Conservation (phyloP, 495 filamentous ascomycete genomes). For the Penicillium subrubescens region DNA sequence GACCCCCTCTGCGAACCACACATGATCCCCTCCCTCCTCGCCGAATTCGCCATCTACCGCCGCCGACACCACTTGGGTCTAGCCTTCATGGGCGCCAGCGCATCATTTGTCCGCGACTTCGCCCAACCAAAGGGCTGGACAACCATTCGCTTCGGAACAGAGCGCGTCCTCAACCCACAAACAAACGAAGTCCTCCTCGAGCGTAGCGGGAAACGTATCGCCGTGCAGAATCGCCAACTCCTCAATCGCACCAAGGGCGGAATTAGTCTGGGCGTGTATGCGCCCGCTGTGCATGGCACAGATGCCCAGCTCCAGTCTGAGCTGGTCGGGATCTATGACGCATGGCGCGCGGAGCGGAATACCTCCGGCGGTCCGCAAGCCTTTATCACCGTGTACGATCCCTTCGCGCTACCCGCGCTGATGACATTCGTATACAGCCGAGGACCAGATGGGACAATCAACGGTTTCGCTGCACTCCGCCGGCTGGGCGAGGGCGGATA, state of each 20-base stretch:
- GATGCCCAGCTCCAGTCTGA: conserved; percentile 33
- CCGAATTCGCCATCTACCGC: conserved; percentile 42
- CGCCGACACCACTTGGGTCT: conserved; percentile 30
- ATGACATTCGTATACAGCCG: conserved; percentile 50
- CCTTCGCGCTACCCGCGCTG: conserved; percentile 39
- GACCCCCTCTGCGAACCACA: conserved; percentile 40
- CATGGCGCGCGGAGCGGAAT: conserved; percentile 42
- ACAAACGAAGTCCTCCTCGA: conserved; percentile 45
- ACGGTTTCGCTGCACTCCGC: conserved; percentile 45
- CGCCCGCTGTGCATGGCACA: conserved; percentile 28
- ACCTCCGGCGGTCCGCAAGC: conserved; percentile 31
- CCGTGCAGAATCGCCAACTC: conserved; percentile 40
- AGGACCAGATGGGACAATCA: conserved; percentile 29
- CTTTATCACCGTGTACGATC: conserved; percentile 48
- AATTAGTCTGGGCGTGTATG: conserved; percentile 38
- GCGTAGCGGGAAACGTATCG: conserved; percentile 39
- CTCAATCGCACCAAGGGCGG: conserved; percentile 37
- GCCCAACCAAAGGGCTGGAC: conserved; percentile 34
- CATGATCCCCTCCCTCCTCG: conserved; percentile 27
- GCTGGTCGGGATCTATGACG: conserved; percentile 39
- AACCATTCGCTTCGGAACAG: conserved; percentile 41
- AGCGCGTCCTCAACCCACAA: conserved; percentile 45
- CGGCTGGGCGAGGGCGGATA: conserved; percentile 41
- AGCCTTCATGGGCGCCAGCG: conserved; percentile 43
- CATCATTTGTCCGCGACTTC: conserved; percentile 27